These are phyloP conservation scores for Ophiostoma australiae DNA, from an alignment of 2,329 filamentous ascomycete species.

Conservation along the genomic window DNA sequence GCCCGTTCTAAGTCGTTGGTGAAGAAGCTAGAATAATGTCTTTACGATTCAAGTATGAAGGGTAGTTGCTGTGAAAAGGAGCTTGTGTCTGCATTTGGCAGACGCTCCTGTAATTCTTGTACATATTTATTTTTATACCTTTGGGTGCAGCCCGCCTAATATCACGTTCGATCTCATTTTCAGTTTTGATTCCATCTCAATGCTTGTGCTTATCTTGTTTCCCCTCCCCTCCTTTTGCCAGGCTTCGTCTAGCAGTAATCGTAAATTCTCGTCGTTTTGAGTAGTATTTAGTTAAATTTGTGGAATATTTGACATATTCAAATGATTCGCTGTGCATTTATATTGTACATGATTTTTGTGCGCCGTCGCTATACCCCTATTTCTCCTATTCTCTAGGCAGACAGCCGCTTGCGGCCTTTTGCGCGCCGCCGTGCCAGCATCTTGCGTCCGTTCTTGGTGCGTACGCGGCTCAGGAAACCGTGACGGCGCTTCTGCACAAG, in stretches of 20 bases:
- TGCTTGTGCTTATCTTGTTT: neutral
- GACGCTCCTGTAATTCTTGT: neutral
- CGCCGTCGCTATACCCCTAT: neutral
- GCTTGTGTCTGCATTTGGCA: neutral
- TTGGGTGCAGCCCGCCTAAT: neutral
- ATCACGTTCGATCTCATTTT: neutral
- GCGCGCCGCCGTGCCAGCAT: slow-evolving; percentile 48
- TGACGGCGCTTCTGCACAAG: slow-evolving; percentile 56
- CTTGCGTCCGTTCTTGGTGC: slow-evolving; percentile 49
- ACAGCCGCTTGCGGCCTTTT: slow-evolving; percentile 49
- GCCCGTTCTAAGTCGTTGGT: slow-evolving; percentile 30
- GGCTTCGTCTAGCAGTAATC: neutral
- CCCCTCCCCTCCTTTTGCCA: neutral
- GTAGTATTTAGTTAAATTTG: neutral
- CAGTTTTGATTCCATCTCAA: no score
- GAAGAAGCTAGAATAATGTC: neutral
- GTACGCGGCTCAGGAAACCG: slow-evolving; percentile 51
- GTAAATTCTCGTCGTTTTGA: neutral
- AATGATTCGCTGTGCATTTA: neutral
- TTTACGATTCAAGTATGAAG: neutral
- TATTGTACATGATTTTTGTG: slow-evolving; percentile 13
- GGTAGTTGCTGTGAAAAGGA: neutral
- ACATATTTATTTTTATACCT: slow-evolving; percentile 2
- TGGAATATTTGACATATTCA: neutral
- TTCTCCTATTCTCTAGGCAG: slow-evolving; percentile 29